Percentiles rank a stretch among this genome's conserved stretches.
phyloP scores from a whole-genome alignment of 129 eudicot genomes.

The Chrysanthemum makinoi region DNA sequence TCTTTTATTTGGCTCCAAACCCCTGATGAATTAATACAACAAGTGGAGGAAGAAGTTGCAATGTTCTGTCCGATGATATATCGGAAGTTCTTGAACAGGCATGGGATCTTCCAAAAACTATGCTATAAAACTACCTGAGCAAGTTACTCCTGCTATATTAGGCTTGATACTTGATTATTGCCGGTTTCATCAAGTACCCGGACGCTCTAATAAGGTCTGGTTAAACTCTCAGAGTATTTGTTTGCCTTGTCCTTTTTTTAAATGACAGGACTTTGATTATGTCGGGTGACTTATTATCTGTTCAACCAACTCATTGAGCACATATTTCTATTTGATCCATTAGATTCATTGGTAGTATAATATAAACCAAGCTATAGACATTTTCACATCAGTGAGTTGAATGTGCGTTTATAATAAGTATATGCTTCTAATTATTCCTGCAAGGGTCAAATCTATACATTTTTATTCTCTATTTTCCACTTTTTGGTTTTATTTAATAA shows the following conservation, averaged over 20 bases:
- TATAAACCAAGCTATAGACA: background rate
- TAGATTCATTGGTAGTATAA: background rate
- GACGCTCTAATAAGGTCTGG: constrained; percentile 83
- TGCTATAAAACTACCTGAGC: constrained; percentile 81
- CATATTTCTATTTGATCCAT: too few relatives aligned
- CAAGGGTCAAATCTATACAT: constrained; percentile 1
- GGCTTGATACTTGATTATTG: constrained; percentile 86
- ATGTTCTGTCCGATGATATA: constrained; percentile 86
- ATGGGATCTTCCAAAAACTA: constrained; percentile 81
- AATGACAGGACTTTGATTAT: background rate
- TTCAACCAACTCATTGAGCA: too few relatives aligned
- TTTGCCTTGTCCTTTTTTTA: background rate
- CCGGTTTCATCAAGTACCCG: constrained; percentile 85
- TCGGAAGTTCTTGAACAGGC: constrained; percentile 70
- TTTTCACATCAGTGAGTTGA: background rate
- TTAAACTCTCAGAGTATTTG: constrained; percentile 9
- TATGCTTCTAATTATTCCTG: background rate
- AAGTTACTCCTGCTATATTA: constrained; percentile 60
- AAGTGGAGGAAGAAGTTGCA: constrained; percentile 96
- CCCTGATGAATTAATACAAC: constrained; percentile 76
- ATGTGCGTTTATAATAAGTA: background rate
- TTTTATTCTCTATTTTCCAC: background rate
- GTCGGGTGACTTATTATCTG: too few relatives aligned
- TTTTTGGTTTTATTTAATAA: constrained; percentile 3
- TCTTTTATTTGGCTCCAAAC: constrained; percentile 92